phyloP scores from a whole-genome alignment of 2,329 filamentous ascomycete genomes.

The Didymella pinodella region DNA sequence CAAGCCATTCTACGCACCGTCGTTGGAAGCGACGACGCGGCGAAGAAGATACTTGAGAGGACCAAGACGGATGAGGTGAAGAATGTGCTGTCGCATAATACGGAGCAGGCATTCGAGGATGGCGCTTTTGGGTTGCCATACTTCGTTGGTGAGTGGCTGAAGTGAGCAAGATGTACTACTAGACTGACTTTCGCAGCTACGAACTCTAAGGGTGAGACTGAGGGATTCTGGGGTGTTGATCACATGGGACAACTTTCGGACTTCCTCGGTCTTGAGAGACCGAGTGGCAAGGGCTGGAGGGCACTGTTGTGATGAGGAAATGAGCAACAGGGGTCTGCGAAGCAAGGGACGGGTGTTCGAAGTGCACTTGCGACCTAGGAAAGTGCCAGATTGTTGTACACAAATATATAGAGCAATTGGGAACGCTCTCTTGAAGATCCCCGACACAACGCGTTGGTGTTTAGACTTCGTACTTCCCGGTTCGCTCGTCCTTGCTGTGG shows the following conservation, averaged over 20 bases:
- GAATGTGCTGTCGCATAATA: constrained; percentile 57
- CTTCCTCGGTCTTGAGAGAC: constrained; percentile 60
- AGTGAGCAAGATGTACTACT: background rate
- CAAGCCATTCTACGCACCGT: constrained; percentile 54
- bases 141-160: constrained; percentile 55
- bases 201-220: constrained; percentile 61
- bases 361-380: background rate
- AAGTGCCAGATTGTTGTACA: background rate
- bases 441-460: no score
- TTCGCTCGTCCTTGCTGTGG: no score
- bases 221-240: constrained; percentile 68
- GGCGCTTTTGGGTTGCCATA: constrained; percentile 70
- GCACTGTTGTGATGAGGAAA: constrained; percentile 45
- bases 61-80: constrained; percentile 56
- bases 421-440: no score
- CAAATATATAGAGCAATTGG: background rate
- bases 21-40: constrained; percentile 57
- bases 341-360: background rate
- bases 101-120: constrained; percentile 59
- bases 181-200: constrained; percentile 52
- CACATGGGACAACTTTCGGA: constrained; percentile 64
- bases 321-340: background rate
- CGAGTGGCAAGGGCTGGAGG: constrained; percentile 47
- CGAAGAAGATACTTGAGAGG: constrained; percentile 53
- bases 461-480: no score